Conservation (phyloP, 78 protist genomes). For the Chrysochromulina parva region DNA sequence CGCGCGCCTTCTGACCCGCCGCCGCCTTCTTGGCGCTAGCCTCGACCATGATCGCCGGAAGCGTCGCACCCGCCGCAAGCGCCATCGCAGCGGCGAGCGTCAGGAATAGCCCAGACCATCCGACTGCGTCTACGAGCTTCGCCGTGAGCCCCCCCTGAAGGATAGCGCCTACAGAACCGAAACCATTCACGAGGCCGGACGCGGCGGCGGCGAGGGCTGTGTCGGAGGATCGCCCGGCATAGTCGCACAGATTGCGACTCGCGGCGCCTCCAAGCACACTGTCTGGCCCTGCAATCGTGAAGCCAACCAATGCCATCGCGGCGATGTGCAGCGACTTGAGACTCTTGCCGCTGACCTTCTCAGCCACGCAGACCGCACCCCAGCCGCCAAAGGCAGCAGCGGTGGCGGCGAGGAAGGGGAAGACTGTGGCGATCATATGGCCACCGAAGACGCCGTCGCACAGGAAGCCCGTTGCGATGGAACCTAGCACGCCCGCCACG, state of each 20-base stretch:
- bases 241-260: not conserved
- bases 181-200: not conserved
- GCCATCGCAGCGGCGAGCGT: not conserved
- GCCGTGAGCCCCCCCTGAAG: not conserved
- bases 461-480: not conserved
- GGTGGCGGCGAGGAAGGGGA: not conserved
- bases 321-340: not conserved
- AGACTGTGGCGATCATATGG: not conserved
- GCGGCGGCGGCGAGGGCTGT: not conserved
- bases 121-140: not conserved
- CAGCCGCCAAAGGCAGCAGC: not conserved
- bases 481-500: not conserved
- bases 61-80: not conserved
- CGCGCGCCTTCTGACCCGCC: too few species aligned
- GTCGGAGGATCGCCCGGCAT: not conserved
- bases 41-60: not conserved
- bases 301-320: not conserved
- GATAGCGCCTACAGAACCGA: not conserved
- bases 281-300: not conserved
- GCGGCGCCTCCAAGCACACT: not conserved
- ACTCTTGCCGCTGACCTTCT: not conserved
- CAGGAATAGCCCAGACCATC: not conserved
- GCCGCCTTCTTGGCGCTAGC: not conserved
- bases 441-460: slow-evolving; percentile 11
- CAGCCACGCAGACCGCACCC: not conserved